Evolutionary conservation across 2,329 filamentous ascomycete genomes (phyloP), one percentile per base, ranked within the genome.

Genomic region (Aureobasidium vineae): DNA sequence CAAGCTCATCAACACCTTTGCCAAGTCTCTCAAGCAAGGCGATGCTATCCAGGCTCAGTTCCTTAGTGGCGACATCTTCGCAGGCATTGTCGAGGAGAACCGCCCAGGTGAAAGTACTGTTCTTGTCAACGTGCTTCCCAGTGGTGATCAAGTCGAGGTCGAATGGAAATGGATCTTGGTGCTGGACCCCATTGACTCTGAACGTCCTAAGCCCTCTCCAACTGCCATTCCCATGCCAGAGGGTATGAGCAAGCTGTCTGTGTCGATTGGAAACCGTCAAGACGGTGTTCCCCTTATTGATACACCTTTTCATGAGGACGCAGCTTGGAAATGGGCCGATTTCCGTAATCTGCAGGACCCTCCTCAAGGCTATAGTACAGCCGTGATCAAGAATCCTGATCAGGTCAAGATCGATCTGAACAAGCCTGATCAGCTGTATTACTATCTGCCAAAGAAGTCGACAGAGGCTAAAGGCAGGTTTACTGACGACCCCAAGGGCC

Each of bases 381-480:
- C 77, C n/a, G 38, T 36, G 8, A 68, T 73, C 45, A 66, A 59
- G 53, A 77, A 74, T 54, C 68, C 69, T 7, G 81, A 80, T 64
- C 87, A 90, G 75, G 83, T 82, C 74, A 90, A 88, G 77, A 81
- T 96, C 67, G 87, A 96, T 73, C 77, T 97, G 10, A 78, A 78
- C 68, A 90, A 90, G 75, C 83, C 88, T 19, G 85, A 94, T 68
- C 88, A 91, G 74, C 77, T 97, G 21, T 98, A 93, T 91, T 86
- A 92, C 79, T 98, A 97, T 76, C 83, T 99, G 68, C 91, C 91
- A 38, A 87, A 87, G 75, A 86, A 85, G 23, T 98, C 94, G 26
- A 97, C 94, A 7, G 94, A 98, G 74, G 90, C 92, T 64, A 92
- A 89, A 76, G 89, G 92, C 31, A 92, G 96, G 75, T 99, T 95